Conservation (phyloP, 2,329 filamentous ascomycete species). For the Colletotrichum viniferum region DNA sequence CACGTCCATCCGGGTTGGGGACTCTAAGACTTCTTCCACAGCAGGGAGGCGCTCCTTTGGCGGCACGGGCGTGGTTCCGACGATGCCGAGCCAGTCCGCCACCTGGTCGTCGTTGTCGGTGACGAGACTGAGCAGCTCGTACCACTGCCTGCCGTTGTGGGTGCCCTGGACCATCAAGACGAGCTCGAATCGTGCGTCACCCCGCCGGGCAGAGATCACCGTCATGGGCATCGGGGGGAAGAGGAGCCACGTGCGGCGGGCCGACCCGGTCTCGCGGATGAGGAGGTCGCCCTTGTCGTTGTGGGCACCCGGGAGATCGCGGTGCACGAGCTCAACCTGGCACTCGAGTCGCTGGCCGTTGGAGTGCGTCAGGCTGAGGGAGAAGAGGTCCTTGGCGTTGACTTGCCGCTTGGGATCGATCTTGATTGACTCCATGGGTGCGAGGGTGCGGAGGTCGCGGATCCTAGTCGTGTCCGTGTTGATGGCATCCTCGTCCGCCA, state of each 20-base stretch:
- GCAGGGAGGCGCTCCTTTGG: constrained; percentile 42
- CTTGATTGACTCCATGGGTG: constrained; percentile 69
- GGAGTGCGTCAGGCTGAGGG: constrained; percentile 83
- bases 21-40: constrained; percentile 26
- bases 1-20: constrained; percentile 9
- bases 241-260: constrained; percentile 77
- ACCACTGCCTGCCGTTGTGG: constrained; percentile 73
- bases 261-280: constrained; percentile 84
- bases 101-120: constrained; percentile 79
- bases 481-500: constrained; percentile 83
- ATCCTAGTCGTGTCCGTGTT: constrained; percentile 82
- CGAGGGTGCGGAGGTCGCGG: constrained; percentile 79
- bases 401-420: constrained; percentile 84
- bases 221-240: constrained; percentile 84
- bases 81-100: constrained; percentile 85
- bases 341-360: constrained; percentile 90
- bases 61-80: constrained; percentile 60
- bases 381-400: constrained; percentile 87
- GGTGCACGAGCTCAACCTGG: constrained; percentile 82
- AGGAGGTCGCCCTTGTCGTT: constrained; percentile 82
- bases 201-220: constrained; percentile 79
- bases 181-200: constrained; percentile 72
- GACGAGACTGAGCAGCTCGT: constrained; percentile 79
- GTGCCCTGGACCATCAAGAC: constrained; percentile 85
- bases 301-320: constrained; percentile 75